Base-by-base conservation (phyloP, 2,329 filamentous ascomycete species). In the Pyricularia pennisetigena region DNA sequence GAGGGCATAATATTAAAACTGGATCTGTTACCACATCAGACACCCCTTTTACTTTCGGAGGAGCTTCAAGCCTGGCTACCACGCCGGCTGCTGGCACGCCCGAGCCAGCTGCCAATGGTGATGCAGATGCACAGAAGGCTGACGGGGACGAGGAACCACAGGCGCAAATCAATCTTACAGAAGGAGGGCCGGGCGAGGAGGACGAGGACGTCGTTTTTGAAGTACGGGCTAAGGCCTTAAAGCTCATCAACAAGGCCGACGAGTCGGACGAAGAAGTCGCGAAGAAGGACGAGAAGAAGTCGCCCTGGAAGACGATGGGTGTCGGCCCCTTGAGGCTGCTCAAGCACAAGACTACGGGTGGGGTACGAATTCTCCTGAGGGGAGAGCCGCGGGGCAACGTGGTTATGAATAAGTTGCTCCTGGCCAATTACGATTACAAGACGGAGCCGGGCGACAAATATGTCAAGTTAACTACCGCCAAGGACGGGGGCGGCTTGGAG, bases 311-410 rank as follows among this genome's bases (percentile, higher is more conserved):
- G 32, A 87, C 84, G 0, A 86, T 90, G 75, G 92, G 92, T 63
- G 81, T 92, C 8, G 93, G 93, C 0, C 84, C 86, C 12, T 79
- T 94, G 67, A 88, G 90, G 57, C 76, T 97, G 16, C 81, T 96
- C 70, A 90, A 90, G 77, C 85, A 94, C 79, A 90, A 91, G 76
- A 82, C 83, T 20, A 91, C 88, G 0, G 86, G 85, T 24, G 82
- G 84, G 30, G 85, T 88, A 4, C 87, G 92, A 59, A 80, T 95
- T 64, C 79, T 96, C 24, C 79, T 94, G 70, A 87, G 92, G 66
- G 86, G 87, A n/a, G 90, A 93, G 71, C 91, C 91, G 0, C 85
- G 88, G 70, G 92, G 92, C 20, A 86, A 90, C 57, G 82, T 94
- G 64, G 85, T 90, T 3, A 80, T 96, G 73, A 96, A 96, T 79